Percentiles rank a stretch among this genome's conserved stretches.
Evolutionary conservation across 2,329 filamentous ascomycete genomes (phyloP).

Genomic region (Arthrinium phaeospermum): DNA sequence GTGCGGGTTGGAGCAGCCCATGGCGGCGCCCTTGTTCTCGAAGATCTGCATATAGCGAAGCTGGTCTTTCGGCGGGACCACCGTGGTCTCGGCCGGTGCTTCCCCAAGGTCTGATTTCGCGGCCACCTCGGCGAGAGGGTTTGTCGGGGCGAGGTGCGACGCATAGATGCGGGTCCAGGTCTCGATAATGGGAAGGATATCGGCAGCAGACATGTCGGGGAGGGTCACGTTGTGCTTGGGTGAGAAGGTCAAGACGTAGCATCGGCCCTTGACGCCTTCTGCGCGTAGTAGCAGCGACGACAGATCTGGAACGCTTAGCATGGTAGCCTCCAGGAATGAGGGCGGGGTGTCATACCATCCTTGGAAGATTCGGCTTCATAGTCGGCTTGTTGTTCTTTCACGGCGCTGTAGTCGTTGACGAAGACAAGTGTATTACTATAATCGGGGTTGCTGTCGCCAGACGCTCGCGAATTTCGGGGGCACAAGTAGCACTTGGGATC

Average conservation of each 20-base stretch:
- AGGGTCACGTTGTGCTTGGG: constrained; percentile 89
- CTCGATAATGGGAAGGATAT: constrained; percentile 83
- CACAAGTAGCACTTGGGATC: constrained; percentile 94
- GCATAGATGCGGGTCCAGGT: constrained; percentile 94
- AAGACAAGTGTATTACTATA: constrained; percentile 92
- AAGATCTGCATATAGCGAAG: constrained; percentile 99
- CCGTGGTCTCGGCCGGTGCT: constrained; percentile 41
- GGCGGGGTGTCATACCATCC: constrained; percentile 37
- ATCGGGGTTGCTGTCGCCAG: constrained; percentile 83
- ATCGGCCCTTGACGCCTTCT: constrained; percentile 89
- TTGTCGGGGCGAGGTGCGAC: constrained; percentile 75
- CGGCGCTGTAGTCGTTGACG: constrained; percentile 96
- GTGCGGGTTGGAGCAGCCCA: constrained; percentile 99
- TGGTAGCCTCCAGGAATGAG: background rate
- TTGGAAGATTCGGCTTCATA: constrained; percentile 60
- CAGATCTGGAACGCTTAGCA: constrained; percentile 57
- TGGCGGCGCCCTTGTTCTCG: constrained; percentile 96
- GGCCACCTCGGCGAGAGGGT: constrained; percentile 60
- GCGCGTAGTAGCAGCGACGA: constrained; percentile 80
- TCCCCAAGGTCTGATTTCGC: constrained; percentile 46
- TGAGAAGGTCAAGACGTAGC: constrained; percentile 96
- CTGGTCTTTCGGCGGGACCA: constrained; percentile 69
- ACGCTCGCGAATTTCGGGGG: constrained; percentile 86
- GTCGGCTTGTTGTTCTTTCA: constrained; percentile 88
- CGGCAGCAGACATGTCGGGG: constrained; percentile 78